Percentiles rank a stretch among this genome's conserved stretches.
phyloP scores from a whole-genome alignment of 768 basidiomycete species.

The Suillus placidus region DNA sequence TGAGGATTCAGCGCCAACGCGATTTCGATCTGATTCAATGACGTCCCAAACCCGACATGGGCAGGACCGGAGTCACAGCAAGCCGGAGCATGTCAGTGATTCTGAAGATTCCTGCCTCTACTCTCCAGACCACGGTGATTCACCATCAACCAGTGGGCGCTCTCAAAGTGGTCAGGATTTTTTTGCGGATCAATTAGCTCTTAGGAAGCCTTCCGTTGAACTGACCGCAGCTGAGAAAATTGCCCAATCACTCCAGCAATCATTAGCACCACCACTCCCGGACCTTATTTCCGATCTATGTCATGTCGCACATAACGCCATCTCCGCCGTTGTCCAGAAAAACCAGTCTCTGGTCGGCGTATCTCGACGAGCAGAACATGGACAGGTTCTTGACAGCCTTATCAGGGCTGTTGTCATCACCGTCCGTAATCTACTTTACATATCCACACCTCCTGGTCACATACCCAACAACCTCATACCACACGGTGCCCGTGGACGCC shows the following conservation, averaged over 20 bases:
- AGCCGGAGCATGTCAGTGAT: conserved; percentile 56
- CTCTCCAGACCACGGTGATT: conserved; percentile 36
- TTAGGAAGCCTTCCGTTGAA: conserved; percentile 37
- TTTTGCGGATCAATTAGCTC: conserved; percentile 12
- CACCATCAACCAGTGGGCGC: conserved; percentile 33
- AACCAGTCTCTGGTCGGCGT: conserved; percentile 53
- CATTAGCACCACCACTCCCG: conserved; percentile 58
- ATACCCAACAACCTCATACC: conserved; percentile 59
- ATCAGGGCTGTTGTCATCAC: conserved; percentile 66
- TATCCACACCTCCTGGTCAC: conserved; percentile 62
- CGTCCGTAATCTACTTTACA: conserved; percentile 79
- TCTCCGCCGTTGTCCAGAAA: conserved; percentile 59
- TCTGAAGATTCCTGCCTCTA: conserved; percentile 75
- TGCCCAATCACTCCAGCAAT: conserved; percentile 65
- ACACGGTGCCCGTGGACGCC: conserved; percentile 48
- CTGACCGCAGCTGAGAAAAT: conserved; percentile 69
- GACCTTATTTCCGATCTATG: conserved; percentile 65
- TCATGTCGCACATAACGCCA: conserved; percentile 56
- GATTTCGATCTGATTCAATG: conserved; percentile 39
- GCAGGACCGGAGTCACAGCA: conserved; percentile 34
- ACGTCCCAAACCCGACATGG: conserved; percentile 30
- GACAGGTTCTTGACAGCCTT: conserved; percentile 60
- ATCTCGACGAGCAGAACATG: conserved; percentile 55
- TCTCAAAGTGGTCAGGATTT: conserved; percentile 34
- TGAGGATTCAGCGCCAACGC: conserved; percentile 25